A percentile compares a stretch with the other conserved stretches of the same genome.
Evolutionary conservation across 2,329 filamentous ascomycete species (phyloP).

Genomic region (Colletotrichum scovillei): DNA sequence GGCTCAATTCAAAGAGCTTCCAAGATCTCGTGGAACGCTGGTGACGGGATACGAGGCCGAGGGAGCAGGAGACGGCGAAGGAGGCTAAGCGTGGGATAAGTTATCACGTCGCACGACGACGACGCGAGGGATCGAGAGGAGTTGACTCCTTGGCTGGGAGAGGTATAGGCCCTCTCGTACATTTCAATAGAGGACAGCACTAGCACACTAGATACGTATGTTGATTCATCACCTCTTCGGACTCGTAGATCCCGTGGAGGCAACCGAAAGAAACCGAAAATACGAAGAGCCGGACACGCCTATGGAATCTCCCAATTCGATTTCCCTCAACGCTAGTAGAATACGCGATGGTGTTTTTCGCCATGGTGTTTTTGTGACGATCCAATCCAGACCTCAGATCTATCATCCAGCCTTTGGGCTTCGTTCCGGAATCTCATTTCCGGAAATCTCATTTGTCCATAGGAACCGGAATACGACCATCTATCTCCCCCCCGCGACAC

Average conservation of each 20-base stretch:
- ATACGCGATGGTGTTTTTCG: not conserved
- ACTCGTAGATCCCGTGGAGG: not conserved
- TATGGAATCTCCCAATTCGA: not conserved
- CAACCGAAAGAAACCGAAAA: not conserved
- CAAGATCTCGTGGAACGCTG: conserved; percentile 13
- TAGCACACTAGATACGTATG: not conserved
- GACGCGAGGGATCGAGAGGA: not conserved
- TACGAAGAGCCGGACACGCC: not conserved
- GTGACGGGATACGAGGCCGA: not conserved
- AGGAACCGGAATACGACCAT: not conserved
- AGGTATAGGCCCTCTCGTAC: not conserved
- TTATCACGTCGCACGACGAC: not conserved
- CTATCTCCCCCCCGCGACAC: not conserved
- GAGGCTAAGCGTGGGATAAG: not conserved
- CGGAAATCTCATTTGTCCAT: not conserved
- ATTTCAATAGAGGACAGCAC: not conserved
- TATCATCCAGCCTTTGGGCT: not conserved
- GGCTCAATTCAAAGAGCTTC: conserved; percentile 12
- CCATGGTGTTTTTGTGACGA: not conserved
- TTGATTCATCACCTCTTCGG: not conserved
- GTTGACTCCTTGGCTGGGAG: too few relatives aligned
- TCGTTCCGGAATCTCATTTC: not conserved
- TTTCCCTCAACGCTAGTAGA: not conserved
- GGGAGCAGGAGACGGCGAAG: not conserved
- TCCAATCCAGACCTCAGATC: not conserved